Evolutionary conservation across 495 filamentous ascomycete genomes (phyloP), one percentile per base, ranked within the genome.

Genomic region (Achaetomiella virescens): DNA sequence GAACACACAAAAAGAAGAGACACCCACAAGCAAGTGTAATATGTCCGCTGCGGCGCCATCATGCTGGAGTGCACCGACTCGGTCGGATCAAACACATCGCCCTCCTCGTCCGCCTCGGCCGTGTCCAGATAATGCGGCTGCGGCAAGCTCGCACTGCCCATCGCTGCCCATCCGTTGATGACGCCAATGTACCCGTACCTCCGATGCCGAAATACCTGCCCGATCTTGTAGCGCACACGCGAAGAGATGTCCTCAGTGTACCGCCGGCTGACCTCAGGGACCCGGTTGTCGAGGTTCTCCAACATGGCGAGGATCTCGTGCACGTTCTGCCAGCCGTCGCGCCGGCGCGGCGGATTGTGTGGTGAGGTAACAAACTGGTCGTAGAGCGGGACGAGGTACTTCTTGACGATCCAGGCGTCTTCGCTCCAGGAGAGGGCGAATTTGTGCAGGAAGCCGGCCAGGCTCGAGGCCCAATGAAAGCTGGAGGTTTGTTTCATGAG

Each of bases 1-100:
- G 29, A 45, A 55, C n/a, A 45, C 53, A 14, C 17, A 29, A 18
- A 52, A 60, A 18, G 17, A 53, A 21, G 53, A 45, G 15, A 36
- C 42, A 83, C 89, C 65, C 72, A 95, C 90, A 95, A 65, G 55
- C 85, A 85, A 65, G 91, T 85, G 62, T 95, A 96, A 64, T 90
- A 96, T 49, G 82, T 85, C 52, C 53, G 71, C 43, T 83, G 74
- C n/a, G 50, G 37, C 18, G 17, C 81, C 88, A 86, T 52, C 10
- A 15, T 75, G 70, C 61, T 70, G 57, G 10, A 58, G 10, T 78
- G 79, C 78, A 38, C 48, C 49, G 38, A 44, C 38, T 56, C 49
- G 14, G 78, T 83, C 33, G 73, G 60, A 57, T 81, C 82, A 72
- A 82, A 80, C 70, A 80, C 66, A 61, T 58, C 62, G 67, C 74